These are phyloP conservation scores for Aspergillus ibericus DNA, from an alignment of 2,329 filamentous ascomycete species.

Conservation along the genomic window DNA sequence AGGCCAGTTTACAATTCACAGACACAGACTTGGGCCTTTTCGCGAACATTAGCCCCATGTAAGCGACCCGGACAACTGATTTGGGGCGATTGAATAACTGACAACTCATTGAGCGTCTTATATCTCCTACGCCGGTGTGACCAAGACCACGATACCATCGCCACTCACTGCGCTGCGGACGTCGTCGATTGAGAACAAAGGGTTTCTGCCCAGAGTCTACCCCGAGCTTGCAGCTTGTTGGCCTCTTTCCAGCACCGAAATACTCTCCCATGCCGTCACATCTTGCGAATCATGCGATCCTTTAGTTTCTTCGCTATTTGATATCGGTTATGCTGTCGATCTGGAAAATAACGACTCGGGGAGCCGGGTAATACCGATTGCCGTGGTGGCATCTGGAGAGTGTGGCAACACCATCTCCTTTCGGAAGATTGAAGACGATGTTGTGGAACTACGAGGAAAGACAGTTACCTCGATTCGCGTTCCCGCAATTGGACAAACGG, in stretches of 20 bases:
- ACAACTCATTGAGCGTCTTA: conserved; percentile 17
- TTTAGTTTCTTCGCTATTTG: conserved; percentile 45
- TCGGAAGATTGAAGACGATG: conserved; percentile 34
- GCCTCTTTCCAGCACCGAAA: conserved; percentile 31
- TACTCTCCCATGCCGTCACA: conserved; percentile 34
- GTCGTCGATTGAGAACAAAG: conserved; percentile 22
- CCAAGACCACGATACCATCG: conserved; percentile 27
- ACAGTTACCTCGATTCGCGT: conserved; percentile 34
- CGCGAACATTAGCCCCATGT: conserved; percentile 37
- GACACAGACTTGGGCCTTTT: conserved; percentile 51
- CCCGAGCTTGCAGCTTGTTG: conserved; percentile 40
- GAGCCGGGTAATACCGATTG: conserved; percentile 35
- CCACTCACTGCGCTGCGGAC: conserved; percentile 17
- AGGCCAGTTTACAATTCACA: conserved; percentile 52
- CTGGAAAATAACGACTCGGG: conserved; percentile 28
- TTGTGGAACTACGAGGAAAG: conserved; percentile 21
- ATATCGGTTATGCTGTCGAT: conserved; percentile 51
- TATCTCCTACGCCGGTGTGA: conserved; percentile 34
- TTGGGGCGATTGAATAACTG: not conserved
- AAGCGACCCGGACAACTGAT: conserved; percentile 9
- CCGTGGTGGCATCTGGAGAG: conserved; percentile 43
- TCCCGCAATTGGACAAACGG: conserved; percentile 43
- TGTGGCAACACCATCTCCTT: conserved; percentile 51
- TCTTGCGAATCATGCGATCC: conserved; percentile 35
- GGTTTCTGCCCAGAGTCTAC: conserved; percentile 28